Evolutionary conservation across 352 stramenopile genomes (phyloP), one percentile per base, ranked within the genome.

Genomic region (Hyaloperonospora brassicae): DNA sequence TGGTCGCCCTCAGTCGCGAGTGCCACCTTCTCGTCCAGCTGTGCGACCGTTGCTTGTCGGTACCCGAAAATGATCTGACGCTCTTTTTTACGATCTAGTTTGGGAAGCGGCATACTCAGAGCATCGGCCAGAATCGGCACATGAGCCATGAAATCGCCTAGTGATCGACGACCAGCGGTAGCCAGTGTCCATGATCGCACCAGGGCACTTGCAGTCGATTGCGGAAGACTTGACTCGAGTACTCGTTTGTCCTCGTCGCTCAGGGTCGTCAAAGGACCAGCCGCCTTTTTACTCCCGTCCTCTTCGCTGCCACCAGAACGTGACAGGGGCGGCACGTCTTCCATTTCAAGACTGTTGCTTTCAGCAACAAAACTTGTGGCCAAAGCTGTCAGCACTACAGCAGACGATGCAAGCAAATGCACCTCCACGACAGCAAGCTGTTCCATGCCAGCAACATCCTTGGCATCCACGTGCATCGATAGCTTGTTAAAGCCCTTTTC

Each of bases 71-170:
- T 63, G 40, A 86, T 52, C 25, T 89, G 76, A 7, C 78, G 75
- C 66, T 93, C 81, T 47, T 87, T 87, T 57, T 93, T 93, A 21
- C 83, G 80, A 57, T 93, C 83, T 21, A 82, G 55, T 53, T 91
- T 93, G 17, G 70, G 73, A 62, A 89, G 54, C 24, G 83, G 83
- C 64, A 93, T 87, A 53, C 72, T 85, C 60, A 93, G 42, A 11
- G 69, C 73, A 7, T 81, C 66, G 8, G 74, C 70, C 9, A 93
- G 47, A 23, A 77, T 64, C 2, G 68, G 63, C 1, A 93, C 48
- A 42, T 91, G 78, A 6, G 51, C 42, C 52, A 70, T 77, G 14
- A 93, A 86, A 57, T 89, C 82, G 14, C 47, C 52, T 4, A 92
- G 46, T 22, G 79, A 86, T 8, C 67, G 69, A 40, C 72, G 73